A percentile compares a stretch with the other conserved stretches of the same genome.
Evolutionary conservation across 1,284 basidiomycete genomes (phyloP).

Genomic region (Anthracocystis panici-leucophaei): DNA sequence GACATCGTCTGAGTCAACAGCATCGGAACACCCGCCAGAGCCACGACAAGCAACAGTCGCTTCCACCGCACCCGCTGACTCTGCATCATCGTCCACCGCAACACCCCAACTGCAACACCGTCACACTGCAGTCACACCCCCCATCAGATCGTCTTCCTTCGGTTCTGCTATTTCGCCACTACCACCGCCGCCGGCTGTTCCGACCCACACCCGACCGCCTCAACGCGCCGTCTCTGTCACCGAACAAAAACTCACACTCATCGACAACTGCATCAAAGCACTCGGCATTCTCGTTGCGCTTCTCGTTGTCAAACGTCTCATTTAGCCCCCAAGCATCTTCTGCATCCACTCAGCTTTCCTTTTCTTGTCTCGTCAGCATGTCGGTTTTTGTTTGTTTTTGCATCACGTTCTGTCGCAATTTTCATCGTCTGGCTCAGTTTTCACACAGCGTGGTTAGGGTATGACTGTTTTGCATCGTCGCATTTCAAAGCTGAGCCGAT

Average conservation of each 20-base stretch:
- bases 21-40: background rate
- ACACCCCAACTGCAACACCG: constrained; percentile 1
- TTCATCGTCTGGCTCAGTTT: background rate
- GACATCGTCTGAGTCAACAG: background rate
- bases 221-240: constrained; percentile 16
- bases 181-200: background rate
- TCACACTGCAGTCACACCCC: background rate
- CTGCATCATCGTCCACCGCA: background rate
- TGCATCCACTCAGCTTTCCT: background rate
- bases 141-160: constrained; percentile 9
- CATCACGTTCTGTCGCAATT: constrained; percentile 14
- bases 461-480: background rate
- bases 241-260: constrained; percentile 32
- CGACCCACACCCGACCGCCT: background rate
- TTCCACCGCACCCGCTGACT: background rate
- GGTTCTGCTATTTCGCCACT: background rate
- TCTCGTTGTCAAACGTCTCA: constrained; percentile 42
- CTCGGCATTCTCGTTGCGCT: constrained; percentile 42
- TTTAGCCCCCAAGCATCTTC: constrained; percentile 12
- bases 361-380: background rate
- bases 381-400: background rate
- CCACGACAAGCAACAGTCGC: constrained; percentile 3
- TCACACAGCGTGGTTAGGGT: too few relatives aligned
- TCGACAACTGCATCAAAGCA: constrained; percentile 50
- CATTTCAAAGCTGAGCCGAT: background rate